A percentile compares a stretch with the other conserved stretches of the same genome.
Evolutionary conservation across 768 basidiomycete genomes (phyloP).

Genomic region (Boletus reticulatus): DNA sequence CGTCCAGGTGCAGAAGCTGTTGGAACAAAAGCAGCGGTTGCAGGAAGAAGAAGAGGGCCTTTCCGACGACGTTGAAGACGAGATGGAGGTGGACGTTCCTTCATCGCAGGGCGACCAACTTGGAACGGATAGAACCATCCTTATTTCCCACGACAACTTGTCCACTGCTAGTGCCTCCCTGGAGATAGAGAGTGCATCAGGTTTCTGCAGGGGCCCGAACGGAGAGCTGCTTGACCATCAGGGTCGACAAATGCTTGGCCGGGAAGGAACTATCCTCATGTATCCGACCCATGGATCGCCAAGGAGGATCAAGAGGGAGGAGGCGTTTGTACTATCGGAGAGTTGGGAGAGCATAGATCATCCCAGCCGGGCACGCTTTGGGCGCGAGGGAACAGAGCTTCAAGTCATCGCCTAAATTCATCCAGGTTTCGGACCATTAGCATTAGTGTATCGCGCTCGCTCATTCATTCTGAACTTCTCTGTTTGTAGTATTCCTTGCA

Average conservation of each 20-base stretch:
- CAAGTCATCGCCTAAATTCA: not conserved
- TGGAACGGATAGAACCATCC: constrained; percentile 4
- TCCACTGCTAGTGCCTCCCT: not conserved
- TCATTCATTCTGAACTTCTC: not conserved
- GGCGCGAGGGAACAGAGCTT: too few species aligned
- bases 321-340: not conserved
- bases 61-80: constrained; percentile 21
- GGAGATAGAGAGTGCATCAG: not conserved
- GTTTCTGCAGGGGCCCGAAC: constrained; percentile 15
- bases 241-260: constrained; percentile 22
- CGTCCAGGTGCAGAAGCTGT: constrained; percentile 11
- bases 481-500: not conserved
- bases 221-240: constrained; percentile 19
- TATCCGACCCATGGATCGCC: not conserved
- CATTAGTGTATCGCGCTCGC: not conserved
- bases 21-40: constrained; percentile 5
- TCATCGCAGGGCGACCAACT: not conserved
- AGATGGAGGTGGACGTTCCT: constrained; percentile 6
- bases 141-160: constrained; percentile 3
- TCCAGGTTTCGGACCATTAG: not conserved
- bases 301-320: constrained; percentile 3
- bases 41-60: constrained; percentile 1
- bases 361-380: too few species aligned
- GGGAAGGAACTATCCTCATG: constrained; percentile 21
- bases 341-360: too few species aligned